A percentile compares a stretch with the other conserved stretches of the same genome.
Evolutionary conservation across 371 early-diverging fungal genomes (phyloP).

Genomic region (Dinochytrium kinnereticum): DNA sequence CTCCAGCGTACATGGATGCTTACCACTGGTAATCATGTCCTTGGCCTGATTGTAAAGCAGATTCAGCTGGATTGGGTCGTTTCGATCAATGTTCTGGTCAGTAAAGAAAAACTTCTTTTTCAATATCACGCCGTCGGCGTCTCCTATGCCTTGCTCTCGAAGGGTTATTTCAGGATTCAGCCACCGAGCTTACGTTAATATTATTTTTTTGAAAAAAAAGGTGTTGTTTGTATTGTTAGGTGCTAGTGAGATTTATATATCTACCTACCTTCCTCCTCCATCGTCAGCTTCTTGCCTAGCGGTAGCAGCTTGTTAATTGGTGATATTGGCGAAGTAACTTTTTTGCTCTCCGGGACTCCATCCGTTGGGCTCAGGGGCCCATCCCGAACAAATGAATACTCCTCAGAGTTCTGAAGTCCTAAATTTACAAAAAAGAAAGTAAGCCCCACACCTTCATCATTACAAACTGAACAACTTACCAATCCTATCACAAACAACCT

Average conservation of each 20-base stretch:
- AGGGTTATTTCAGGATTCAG: slow-evolving; percentile 59
- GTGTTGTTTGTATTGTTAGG: neutral
- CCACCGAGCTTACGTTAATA: slow-evolving; percentile 51
- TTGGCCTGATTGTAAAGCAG: slow-evolving; percentile 56
- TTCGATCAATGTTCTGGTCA: slow-evolving; percentile 60
- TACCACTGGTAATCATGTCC: slow-evolving; percentile 56
- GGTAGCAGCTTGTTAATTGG: neutral
- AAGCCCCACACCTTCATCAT: neutral
- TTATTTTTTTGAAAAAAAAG: neutral
- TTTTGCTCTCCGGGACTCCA: neutral
- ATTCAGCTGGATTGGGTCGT: slow-evolving; percentile 63
- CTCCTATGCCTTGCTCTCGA: slow-evolving; percentile 58
- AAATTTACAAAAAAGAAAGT: neutral
- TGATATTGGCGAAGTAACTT: slow-evolving; percentile 9
- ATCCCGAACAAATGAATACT: slow-evolving; percentile 57
- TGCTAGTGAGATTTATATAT: neutral
- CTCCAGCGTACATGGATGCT: slow-evolving; percentile 58
- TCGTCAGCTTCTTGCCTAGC: slow-evolving; percentile 5
- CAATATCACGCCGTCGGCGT: slow-evolving; percentile 52
- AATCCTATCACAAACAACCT: slow-evolving; percentile 55
- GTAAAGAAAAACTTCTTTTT: slow-evolving; percentile 64
- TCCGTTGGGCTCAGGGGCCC: slow-evolving; percentile 11
- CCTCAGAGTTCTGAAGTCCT: slow-evolving; percentile 58
- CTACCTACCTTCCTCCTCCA: slow-evolving; percentile 24
- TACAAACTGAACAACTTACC: slow-evolving; percentile 37